A percentile compares a stretch with the other conserved stretches of the same genome.
phyloP scores from a whole-genome alignment of 1,284 basidiomycete species.

The Ceratobasidium sp. region DNA sequence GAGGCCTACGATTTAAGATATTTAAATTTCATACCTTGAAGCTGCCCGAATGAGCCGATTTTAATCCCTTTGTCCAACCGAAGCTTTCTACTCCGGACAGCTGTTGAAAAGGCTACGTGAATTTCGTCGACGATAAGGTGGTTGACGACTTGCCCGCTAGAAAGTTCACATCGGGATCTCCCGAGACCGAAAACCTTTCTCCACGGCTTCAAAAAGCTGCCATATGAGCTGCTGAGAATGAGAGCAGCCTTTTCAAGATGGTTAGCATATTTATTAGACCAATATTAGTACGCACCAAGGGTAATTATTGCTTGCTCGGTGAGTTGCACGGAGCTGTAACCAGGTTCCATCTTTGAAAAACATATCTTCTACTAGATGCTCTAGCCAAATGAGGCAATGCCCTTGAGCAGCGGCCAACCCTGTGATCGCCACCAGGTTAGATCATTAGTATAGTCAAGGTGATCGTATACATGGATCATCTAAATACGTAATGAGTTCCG shows the following conservation, averaged over 20 bases:
- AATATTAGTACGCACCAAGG: constrained; percentile 60
- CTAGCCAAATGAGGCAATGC: constrained; percentile 72
- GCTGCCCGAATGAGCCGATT: constrained; percentile 74
- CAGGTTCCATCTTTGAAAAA: constrained; percentile 71
- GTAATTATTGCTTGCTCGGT: constrained; percentile 73
- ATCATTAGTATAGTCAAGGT: constrained; percentile 75
- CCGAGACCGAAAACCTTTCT: constrained; percentile 69
- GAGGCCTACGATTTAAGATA: background rate
- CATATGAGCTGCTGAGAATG: constrained; percentile 75
- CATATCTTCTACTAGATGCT: constrained; percentile 69
- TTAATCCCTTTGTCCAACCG: constrained; percentile 71
- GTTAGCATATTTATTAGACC: background rate
- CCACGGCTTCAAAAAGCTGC: constrained; percentile 72
- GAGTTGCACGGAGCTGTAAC: constrained; percentile 77
- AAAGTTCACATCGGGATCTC: constrained; percentile 68
- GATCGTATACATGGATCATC: constrained; percentile 81
- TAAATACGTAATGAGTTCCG: background rate
- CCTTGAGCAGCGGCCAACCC: constrained; percentile 67
- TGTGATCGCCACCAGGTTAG: constrained; percentile 70
- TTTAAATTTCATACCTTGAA: constrained; percentile 63
- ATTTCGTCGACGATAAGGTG: background rate
- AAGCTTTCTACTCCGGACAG: constrained; percentile 61
- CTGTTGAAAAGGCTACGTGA: constrained; percentile 50
- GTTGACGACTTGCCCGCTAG: constrained; percentile 57
- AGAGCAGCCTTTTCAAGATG: constrained; percentile 63